Evolutionary conservation across 2,329 filamentous ascomycete species (phyloP).

Genomic region (Epichloe glyceriae): DNA sequence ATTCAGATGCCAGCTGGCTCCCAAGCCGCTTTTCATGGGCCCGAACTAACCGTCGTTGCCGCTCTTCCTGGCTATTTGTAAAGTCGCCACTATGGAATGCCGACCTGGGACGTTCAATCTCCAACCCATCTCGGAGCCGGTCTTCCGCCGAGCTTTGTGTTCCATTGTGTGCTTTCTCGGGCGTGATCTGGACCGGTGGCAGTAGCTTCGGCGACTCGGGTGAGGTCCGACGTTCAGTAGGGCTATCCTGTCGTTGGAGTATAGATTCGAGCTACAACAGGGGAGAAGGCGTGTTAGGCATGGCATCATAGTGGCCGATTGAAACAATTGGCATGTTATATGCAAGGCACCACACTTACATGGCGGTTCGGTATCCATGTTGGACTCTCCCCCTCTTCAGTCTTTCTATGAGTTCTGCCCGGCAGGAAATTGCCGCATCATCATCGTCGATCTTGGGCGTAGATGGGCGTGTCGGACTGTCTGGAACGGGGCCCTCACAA

Average conservation of each 20-base stretch:
- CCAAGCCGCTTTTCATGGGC: background rate
- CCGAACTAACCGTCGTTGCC: slow-evolving; percentile 5
- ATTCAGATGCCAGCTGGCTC: background rate
- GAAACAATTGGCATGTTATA: background rate
- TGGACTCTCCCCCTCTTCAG: slow-evolving; percentile 68
- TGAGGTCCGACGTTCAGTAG: slow-evolving; percentile 17
- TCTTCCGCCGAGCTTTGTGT: slow-evolving; percentile 19
- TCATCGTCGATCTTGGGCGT: slow-evolving; percentile 14
- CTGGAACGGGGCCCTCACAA: slow-evolving; percentile 42
- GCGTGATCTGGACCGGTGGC: slow-evolving; percentile 34
- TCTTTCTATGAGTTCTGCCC: slow-evolving; percentile 69
- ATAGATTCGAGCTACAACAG: slow-evolving; percentile 25
- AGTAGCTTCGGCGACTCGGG: slow-evolving; percentile 28
- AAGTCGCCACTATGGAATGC: slow-evolving; percentile 58
- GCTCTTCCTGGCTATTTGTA: slow-evolving; percentile 26
- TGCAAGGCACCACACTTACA: slow-evolving; percentile 26
- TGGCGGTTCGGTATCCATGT: slow-evolving; percentile 57
- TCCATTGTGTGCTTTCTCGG: slow-evolving; percentile 25
- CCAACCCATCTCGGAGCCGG: slow-evolving; percentile 39
- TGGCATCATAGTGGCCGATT: background rate
- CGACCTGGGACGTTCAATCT: slow-evolving; percentile 73
- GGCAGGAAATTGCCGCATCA: slow-evolving; percentile 36
- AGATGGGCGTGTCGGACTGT: slow-evolving; percentile 22
- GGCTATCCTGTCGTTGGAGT: slow-evolving; percentile 13
- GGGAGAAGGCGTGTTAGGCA: background rate